Base-by-base conservation (phyloP, 2,329 filamentous ascomycete genomes). In the Dactylellina haptotyla region DNA sequence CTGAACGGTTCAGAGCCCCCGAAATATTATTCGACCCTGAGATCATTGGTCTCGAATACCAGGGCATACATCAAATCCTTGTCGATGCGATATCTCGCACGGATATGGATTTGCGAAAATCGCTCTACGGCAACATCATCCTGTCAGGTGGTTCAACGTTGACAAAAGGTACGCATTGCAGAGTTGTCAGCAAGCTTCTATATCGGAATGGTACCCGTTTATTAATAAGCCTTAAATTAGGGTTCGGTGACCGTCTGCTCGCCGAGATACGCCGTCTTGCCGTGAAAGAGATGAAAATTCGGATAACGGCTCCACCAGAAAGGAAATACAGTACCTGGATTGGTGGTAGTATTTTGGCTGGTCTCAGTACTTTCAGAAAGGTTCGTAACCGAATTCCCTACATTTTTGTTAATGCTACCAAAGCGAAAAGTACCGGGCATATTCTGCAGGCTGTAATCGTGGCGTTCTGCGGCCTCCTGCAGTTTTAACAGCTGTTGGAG, bases 321-420 rank as follows among this genome's bases (percentile, higher is more conserved):
- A 87, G 95, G 77, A 97, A 98, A 83, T 99, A 98, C 84, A 97
- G 93, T 75, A 99, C 95, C 30, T 99, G 95, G 95, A 98, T 98
- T 78, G 95, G 95, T 76, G 95, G 95, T 64, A 97, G 95, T 81
- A 99, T 99, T 82, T 84, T 99, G 77, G 95, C 95, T 32, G 94
- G 95, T 4, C 83, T 99, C 82, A 98, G 94, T 84, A 99, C 95
- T 62, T 99, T 99, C 84, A 90, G 94, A 84, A 99, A 98, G 90
- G 93, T 95, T 82, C 81, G 86, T 80, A 26, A 20, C 30, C 16
- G 30, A 39, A 1, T 18, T 20, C 5, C 20, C 43, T n/a, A 46
- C 4, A 2, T 8, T 25, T 5, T 46, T 46, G 9, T n/a, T 10
- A 10, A 46, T 18, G n/a, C 20, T 50, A 10, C 10, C 46, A 26